phyloP scores from a whole-genome alignment of 2,329 filamentous ascomycete genomes.

The Berkeleyomyces basicola region DNA sequence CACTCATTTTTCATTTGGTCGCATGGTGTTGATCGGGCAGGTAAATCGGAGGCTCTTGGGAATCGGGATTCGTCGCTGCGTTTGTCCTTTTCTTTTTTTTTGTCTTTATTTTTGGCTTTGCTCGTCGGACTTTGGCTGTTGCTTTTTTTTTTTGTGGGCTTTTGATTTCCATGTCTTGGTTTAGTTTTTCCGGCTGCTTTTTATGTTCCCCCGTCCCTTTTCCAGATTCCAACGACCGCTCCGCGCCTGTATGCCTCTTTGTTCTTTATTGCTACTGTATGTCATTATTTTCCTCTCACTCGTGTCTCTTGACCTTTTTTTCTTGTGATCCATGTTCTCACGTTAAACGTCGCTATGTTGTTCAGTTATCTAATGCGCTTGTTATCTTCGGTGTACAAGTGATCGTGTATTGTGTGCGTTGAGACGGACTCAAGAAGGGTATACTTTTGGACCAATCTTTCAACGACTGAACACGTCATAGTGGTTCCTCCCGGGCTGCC shows the following conservation, averaged over 20 bases:
- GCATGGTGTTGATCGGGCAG: constrained; percentile 4
- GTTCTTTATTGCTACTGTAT: constrained; percentile 10
- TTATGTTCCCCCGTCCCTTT: constrained; percentile 3
- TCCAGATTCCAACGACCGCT: constrained; percentile 7
- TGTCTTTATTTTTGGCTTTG: not conserved
- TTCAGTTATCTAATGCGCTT: not conserved
- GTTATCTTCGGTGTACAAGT: too few relatives aligned
- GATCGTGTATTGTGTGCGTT: too few relatives aligned
- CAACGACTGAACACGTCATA: too few relatives aligned
- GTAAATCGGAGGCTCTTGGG: constrained; percentile 2
- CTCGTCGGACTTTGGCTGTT: not conserved
- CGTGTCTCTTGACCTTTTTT: not conserved
- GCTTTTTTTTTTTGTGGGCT: not conserved
- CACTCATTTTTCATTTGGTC: constrained; percentile 4
- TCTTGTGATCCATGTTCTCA: not conserved
- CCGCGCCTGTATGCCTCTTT: constrained; percentile 10
- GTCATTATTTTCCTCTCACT: constrained; percentile 5
- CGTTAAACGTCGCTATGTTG: not conserved
- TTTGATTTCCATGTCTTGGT: not conserved
- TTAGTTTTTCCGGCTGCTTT: not conserved
- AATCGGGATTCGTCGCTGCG: constrained; percentile 3
- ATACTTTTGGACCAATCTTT: too few relatives aligned
- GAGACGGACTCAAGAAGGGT: too few relatives aligned
- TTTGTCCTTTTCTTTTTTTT: constrained; percentile 1
- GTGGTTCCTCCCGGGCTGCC: too few relatives aligned